phyloP scores from a whole-genome alignment of 768 basidiomycete species.

The Lactarius pseudohatsudake region DNA sequence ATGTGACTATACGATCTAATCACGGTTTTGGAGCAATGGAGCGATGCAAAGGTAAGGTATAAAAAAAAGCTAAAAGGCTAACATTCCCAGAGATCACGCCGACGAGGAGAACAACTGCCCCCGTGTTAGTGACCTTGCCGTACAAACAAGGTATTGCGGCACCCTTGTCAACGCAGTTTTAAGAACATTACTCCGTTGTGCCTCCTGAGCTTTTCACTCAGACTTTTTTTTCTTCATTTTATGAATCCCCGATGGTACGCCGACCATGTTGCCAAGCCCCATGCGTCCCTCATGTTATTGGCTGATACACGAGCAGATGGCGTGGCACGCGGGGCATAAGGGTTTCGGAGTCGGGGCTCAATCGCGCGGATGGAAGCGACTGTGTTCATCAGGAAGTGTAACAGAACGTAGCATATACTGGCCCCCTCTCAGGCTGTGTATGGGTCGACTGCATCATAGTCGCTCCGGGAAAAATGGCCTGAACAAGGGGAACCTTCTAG shows the following conservation, averaged over 20 bases:
- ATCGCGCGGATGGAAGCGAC: not conserved
- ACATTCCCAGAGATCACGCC: not conserved
- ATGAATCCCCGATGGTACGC: not conserved
- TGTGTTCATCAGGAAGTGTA: not conserved
- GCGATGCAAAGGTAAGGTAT: not conserved
- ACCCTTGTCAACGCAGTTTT: conserved; percentile 3
- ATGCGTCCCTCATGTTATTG: not conserved
- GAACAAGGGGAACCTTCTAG: not conserved
- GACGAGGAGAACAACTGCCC: not conserved
- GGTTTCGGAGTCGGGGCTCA: not conserved
- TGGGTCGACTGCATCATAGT: not conserved
- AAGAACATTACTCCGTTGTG: not conserved
- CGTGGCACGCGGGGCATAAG: conserved; percentile 4
- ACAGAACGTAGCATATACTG: not conserved
- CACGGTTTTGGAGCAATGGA: not conserved
- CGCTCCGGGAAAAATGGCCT: not conserved
- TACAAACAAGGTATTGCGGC: not conserved
- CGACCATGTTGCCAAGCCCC: not conserved
- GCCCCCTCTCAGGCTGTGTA: not conserved
- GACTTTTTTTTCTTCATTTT: not conserved
- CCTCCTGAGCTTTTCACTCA: not conserved
- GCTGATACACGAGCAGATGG: not conserved
- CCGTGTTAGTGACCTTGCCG: not conserved
- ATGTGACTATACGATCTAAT: not conserved
- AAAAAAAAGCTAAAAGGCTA: not conserved